A percentile compares a stretch with the other conserved stretches of the same genome.
These are phyloP conservation scores for Lichina pygmaea DNA, from an alignment of 495 filamentous ascomycete genomes.

Conservation along the genomic window DNA sequence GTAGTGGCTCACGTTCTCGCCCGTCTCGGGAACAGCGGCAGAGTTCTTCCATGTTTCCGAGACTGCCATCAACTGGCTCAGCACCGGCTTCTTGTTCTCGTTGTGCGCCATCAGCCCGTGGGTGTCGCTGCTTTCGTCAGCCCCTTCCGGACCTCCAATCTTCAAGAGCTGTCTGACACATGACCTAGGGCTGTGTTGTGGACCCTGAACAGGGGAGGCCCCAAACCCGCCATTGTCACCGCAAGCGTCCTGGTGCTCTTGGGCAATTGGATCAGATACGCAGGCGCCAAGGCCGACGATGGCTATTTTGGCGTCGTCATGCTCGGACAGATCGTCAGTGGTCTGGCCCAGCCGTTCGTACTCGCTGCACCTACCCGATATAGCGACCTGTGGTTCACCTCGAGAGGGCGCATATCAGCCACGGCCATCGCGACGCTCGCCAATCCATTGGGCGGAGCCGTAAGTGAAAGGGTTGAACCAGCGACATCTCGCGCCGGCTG, in stretches of 20 bases:
- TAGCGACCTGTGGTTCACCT: constrained; percentile 84
- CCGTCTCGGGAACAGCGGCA: constrained; percentile 52
- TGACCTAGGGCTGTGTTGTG: constrained; percentile 33
- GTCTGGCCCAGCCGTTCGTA: constrained; percentile 78
- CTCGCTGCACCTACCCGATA: constrained; percentile 74
- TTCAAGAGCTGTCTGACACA: not conserved
- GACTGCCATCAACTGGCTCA: constrained; percentile 75
- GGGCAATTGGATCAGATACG: constrained; percentile 89
- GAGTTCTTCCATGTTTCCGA: constrained; percentile 49
- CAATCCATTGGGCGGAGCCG: constrained; percentile 67
- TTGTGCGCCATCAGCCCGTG: constrained; percentile 49
- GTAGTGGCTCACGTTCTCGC: constrained; percentile 82
- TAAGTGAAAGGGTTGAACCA: constrained; percentile 3
- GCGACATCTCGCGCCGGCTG: not conserved
- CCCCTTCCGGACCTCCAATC: not conserved
- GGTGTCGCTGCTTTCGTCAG: constrained; percentile 9
- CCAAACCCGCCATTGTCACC: constrained; percentile 49
- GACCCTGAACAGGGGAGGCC: constrained; percentile 51
- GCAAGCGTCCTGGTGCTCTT: constrained; percentile 44
- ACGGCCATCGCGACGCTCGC: constrained; percentile 67
- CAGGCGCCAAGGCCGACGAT: constrained; percentile 31
- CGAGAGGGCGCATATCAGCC: constrained; percentile 55
- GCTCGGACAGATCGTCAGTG: constrained; percentile 86
- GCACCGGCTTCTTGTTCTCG: constrained; percentile 62
- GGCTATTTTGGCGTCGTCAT: constrained; percentile 54